Base-by-base conservation (phyloP, 2,329 filamentous ascomycete genomes). In the Arthrobotrys entomopaga region DNA sequence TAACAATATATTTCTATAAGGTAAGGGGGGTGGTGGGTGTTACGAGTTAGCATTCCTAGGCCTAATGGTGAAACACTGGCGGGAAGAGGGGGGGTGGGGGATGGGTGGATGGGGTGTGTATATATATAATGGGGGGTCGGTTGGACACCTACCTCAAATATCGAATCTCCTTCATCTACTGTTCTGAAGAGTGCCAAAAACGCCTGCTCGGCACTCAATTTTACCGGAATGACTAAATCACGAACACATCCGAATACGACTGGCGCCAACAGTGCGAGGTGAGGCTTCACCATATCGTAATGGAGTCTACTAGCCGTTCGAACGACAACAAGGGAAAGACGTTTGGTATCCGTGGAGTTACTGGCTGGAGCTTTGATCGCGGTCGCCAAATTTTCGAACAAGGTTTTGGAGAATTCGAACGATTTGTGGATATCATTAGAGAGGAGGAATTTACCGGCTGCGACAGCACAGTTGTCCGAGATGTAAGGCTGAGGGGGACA, bases 171-270 rank as follows among this genome's bases (percentile, higher is more conserved):
- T 76, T 93, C 90, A 50, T 97, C 92, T 0, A 93, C 92, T 0
- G 98, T 93, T 49, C 88, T 89, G 83, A 99, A 98, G 3, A 98
- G 85, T 57, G 92, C 88, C 65, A 99, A 86, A 82, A 99, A 98
- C 0, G 94, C 93, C 11, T 93, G 94, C 83, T 99, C 95, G 1
- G 95, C 94, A 0, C 94, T 90, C 26, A 99, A 86, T 82, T 99
- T 99, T 80, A 99, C 90, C 0, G 96, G 96, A 76, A 99, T 98
- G 4, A 98, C 89, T 8, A 89, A 85, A 81, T 99, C 95, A 70
- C 96, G 89, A 26, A 99, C 95, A 61, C 91, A 91, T 48, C 91
- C 89, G 81, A 99, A 99, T 50, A 98, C 87, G 0, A 93, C 89
- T 0, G 90, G 89, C 1, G 91, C 90, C n/a, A 99, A 86, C 1